Conservation (phyloP, 208 protist genomes). For the Phytomonas serpens region DNA sequence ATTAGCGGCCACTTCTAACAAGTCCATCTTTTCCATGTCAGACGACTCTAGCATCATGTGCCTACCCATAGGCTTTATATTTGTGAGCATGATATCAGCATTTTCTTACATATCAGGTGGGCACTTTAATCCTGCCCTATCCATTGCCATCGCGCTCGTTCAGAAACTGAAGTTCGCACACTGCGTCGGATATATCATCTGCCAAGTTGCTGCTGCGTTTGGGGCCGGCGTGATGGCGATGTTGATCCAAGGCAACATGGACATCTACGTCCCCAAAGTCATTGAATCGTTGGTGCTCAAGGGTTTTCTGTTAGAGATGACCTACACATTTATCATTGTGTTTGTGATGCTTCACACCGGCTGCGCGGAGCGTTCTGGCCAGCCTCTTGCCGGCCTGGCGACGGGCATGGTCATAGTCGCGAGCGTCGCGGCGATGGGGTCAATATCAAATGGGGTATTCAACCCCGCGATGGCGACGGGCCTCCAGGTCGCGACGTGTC, state of each 20-base stretch:
- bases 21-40: conserved; percentile 41
- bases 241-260: conserved; percentile 50
- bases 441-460: conserved; percentile 72
- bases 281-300: conserved; percentile 44
- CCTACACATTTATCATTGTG: conserved; percentile 74
- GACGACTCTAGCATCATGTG: conserved; percentile 64
- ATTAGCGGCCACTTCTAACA: conserved; percentile 62
- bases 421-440: conserved; percentile 48
- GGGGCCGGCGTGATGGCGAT: conserved; percentile 67
- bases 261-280: conserved; percentile 70
- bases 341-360: conserved; percentile 68
- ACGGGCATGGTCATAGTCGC: conserved; percentile 72
- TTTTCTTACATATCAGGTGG: conserved; percentile 76
- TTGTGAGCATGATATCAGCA: conserved; percentile 73
- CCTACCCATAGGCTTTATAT: conserved; percentile 78
- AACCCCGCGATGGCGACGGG: conserved; percentile 78
- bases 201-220: conserved; percentile 50
- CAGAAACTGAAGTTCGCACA: conserved; percentile 41
- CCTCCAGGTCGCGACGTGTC: conserved; percentile 64
- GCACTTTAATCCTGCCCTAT: conserved; percentile 83
- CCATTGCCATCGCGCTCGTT: conserved; percentile 60
- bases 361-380: conserved; percentile 57
- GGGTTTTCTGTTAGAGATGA: conserved; percentile 73
- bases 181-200: conserved; percentile 54
- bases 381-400: conserved; percentile 80